Base-by-base conservation (phyloP, 768 basidiomycete species). In the Leccinum variicolor region DNA sequence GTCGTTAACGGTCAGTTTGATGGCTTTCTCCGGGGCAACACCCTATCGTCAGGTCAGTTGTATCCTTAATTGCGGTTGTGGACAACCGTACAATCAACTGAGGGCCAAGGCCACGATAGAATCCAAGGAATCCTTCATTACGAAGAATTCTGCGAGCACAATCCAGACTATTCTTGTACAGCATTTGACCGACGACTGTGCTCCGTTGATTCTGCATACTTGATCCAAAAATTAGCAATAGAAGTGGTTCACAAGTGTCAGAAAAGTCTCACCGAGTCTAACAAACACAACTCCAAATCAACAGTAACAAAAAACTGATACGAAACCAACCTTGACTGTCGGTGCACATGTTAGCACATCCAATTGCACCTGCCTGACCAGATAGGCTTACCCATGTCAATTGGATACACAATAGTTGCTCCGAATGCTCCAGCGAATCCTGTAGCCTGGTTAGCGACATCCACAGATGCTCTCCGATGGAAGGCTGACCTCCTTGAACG, bases 171-270 rank as follows among this genome's bases (percentile, higher is more conserved):
- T 97, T 98, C 79, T 94, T 91, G 79, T 99, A 99, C 47, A 98
- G 74, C 67, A 98, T 77, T 75, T 99, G 96, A 36, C 97, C 97
- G 29, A 99, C 97, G 21, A 99, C 92, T 6, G 90, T 94, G 61
- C 88, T 93, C 14, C 97, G 86, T 72, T 99, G 97, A 70, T 99
- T 99, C 78, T 99, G 97, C 82, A 99, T 94, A 39, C 94, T 92
- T 45, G 34, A 23, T 43, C 45, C 29, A 56, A 55, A 57, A 13
- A 31, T 7, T 11, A 19, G 64, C 23, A 66, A 43, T 47, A 14
- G 43, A 36, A 19, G 48, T 43, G 17, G 50, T 19, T 17, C 11
- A 31, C 19, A 21, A n/a, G 34, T 8, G 3, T 46, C 34, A 4
- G 28, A 26, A 39, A 5, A 39, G 33, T 56, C 74, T 54, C 69